Evolutionary conservation across 495 filamentous ascomycete species (phyloP), one percentile per base, ranked within the genome.

Genomic region (Penicillium angulare): DNA sequence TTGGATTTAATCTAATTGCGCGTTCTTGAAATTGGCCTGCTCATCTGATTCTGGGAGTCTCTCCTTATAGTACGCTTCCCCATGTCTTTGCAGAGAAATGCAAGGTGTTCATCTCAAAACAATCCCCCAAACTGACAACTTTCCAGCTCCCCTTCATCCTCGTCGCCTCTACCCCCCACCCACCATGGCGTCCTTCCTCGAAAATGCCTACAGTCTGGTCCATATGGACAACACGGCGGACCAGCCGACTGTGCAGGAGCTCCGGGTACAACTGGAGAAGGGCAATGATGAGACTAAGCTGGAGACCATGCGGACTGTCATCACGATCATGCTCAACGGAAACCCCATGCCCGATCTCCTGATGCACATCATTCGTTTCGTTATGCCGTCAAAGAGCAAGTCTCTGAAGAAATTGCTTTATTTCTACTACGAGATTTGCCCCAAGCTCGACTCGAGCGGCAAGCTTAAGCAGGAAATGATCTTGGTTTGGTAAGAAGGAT

Each of bases 381-480:
- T 99, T 56, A 97, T 97, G 95, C 95, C 95, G 1, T 92, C 90
- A 49, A 96, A 89, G 76, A 89, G 86, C 73, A 97, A 97, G 72
- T 75, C 84, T n/a, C 76, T 99, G 60, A 99, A 99, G 81, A 97
- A 97, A 75, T 75, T 99, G 34, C 81, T 99, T 13, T 99, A 99
- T 73, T 92, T 97, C 71, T 99, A 97, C 76, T 96, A 97, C 71
- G 95, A 99, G 73, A 92, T 97, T 61, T 97, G 93, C 68, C 95
- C 95, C 21, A 99, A 99, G 69, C 86, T 86, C 34, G 95, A 97
- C 69, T 76, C 85, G 20, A 83, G 74, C 55, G 95, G 95, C 61
- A 97, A 97, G 78, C 74, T 97, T 46, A 95, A 96, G 80, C 93
- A 97, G 72, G 95, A 99, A 79, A 96, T 95, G 88, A 97, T 99